Base-by-base conservation (phyloP, 2,329 filamentous ascomycete genomes). In the Berkeleyomyces basicola region DNA sequence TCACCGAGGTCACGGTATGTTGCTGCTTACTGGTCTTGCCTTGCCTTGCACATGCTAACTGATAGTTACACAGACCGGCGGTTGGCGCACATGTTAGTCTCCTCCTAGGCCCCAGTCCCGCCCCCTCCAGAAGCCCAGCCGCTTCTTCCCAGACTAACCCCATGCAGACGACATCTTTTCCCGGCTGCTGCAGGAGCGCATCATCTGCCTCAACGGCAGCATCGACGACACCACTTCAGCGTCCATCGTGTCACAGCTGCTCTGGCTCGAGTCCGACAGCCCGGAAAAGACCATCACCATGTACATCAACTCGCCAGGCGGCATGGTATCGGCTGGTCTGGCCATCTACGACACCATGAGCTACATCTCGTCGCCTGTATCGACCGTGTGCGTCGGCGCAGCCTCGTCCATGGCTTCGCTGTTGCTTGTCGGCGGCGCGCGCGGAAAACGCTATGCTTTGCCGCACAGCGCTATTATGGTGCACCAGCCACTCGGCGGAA, bases 271-370 rank as follows among this genome's bases (percentile, higher is more conserved):
- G 79, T 93, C 92, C 69, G 93, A 99, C 71, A 90, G 89, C 70
- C 91, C 92, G 3, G 84, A 95, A 63, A 96, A 96, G 73, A 88
- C 90, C 10, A 97, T 99, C 67, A 93, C 88, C 61, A 88, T 99
- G 73, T 99, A 99, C 74, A 99, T 99, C 73, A 96, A 99, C 76
- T 95, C 89, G 0, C 92, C 92, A 0, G 93, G 93, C 59, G 93
- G 93, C 63, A 92, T 88, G 49, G 91, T 99, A 66, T 92, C 93
- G 1, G 75, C 75, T 65, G 84, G 84, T 14, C 79, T 87, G 65
- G 91, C 93, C 36, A 97, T 99, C 70, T 99, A 99, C 79, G 93
- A 99, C 72, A 99, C 93, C 10, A 97, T 99, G 92, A 85, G 87
- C 68, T 99, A 99, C 74, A 97, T 99, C 71, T 85, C 86, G 65